Conservation (phyloP, 2,329 filamentous ascomycete genomes). For the Fusarium continuum region DNA sequence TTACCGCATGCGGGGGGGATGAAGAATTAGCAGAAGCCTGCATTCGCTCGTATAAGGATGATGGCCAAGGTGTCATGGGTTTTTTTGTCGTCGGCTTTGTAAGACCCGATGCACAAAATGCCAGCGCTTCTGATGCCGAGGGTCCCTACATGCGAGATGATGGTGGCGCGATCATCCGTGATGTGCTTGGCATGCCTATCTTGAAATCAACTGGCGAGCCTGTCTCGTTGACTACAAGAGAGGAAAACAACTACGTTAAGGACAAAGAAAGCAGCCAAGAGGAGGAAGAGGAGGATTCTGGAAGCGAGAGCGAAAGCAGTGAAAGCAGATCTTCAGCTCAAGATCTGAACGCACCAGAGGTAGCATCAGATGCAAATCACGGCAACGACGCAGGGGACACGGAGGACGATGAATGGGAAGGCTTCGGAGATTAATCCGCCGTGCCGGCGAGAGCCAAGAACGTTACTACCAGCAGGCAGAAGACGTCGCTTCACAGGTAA, state of each 20-base stretch:
- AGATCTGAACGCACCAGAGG: conserved; percentile 15
- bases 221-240: conserved; percentile 40
- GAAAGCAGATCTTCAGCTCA: conserved; percentile 4
- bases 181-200: conserved; percentile 52
- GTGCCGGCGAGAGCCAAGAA: conserved; percentile 1
- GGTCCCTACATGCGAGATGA: conserved; percentile 65
- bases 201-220: conserved; percentile 49
- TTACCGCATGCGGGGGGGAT: conserved; percentile 59
- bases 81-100: conserved; percentile 95
- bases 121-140: conserved; percentile 42
- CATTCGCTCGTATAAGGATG: conserved; percentile 82
- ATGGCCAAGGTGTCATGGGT: conserved; percentile 86
- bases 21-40: conserved; percentile 74
- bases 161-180: conserved; percentile 60
- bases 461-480: not conserved
- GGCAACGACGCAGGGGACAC: conserved; percentile 30
- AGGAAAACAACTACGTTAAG: conserved; percentile 33
- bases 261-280: conserved; percentile 22
- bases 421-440: conserved; percentile 37
- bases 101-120: conserved; percentile 37
- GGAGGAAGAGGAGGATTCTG: conserved; percentile 16
- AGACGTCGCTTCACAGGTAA: not conserved
- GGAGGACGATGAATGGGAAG: conserved; percentile 41
- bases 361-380: conserved; percentile 8
- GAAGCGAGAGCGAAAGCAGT: conserved; percentile 10